Evolutionary conservation across 441 rosid genomes (phyloP), one percentile per base, ranked within the genome.

Genomic region (Arabidopsis lyrata): DNA sequence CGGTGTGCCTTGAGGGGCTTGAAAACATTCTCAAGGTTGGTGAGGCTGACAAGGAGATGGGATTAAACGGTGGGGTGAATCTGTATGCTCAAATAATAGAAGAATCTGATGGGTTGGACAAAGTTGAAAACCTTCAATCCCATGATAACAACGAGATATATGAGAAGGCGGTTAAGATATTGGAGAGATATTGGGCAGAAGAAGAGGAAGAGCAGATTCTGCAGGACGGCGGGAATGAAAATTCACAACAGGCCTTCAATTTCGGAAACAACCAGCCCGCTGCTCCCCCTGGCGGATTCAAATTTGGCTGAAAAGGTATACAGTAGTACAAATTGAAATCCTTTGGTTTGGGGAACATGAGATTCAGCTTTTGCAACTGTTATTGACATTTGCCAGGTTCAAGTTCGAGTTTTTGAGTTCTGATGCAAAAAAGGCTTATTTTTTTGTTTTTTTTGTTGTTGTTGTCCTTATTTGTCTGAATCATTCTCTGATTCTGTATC

Each of bases 21-120:
- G 91, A 87, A 75, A 87, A 87, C 86, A 84, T 87, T 66, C 83
- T 84, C 76, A 87, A 85, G 89, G 82, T 84, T 38, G 86, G 91
- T 47, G 91, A 87, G 78, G 86, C 86, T 27, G 88, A 85, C 79
- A 84, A 81, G 76, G 87, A 80, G 52, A 76, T 76, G 83, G 87
- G 89, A 59, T 50, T 78, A 81, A 78, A 80, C 13, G 76, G 29
- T n/a, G 86, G 86, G 45, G 69, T 85, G 41, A 85, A 87, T 73
- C 76, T 84, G 2, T 85, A 70, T 72, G 89, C 86, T 1, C 86
- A 82, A 57, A 72, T 83, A 82, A 76, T 85, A 10, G 89, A 87
- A 64, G 89, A 87, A 39, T 75, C 79, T 13, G 88, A 85, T 2
- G 88, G 91, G 20, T 69, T 84, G 62, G 88, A 87, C 71, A 85